Conservation (phyloP, 2,329 filamentous ascomycete species). For the Ophioceras dolichostomum region DNA sequence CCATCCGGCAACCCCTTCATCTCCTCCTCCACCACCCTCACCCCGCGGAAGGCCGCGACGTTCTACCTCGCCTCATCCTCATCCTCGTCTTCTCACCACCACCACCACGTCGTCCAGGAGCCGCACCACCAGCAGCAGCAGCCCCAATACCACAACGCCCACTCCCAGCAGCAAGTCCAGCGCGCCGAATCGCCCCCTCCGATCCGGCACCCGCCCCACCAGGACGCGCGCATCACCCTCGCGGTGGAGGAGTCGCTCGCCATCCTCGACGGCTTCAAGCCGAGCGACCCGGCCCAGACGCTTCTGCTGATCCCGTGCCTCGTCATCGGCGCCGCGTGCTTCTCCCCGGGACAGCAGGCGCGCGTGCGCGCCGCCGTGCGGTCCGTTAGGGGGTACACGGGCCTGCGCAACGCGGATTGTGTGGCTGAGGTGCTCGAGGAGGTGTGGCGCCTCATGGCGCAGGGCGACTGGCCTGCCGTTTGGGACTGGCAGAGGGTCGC, state of each 20-base stretch:
- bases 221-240: constrained; percentile 37
- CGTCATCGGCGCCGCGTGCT: constrained; percentile 48
- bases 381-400: constrained; percentile 44
- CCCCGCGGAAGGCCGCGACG: constrained; percentile 6
- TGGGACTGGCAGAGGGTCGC: constrained; percentile 56
- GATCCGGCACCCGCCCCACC: constrained; percentile 31
- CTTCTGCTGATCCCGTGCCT: constrained; percentile 48
- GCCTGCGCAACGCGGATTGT: constrained; percentile 44
- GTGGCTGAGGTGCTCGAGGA: constrained; percentile 41
- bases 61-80: constrained; percentile 5
- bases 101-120: not conserved
- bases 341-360: constrained; percentile 37
- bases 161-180: not conserved
- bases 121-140: constrained; percentile 3
- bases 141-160: not conserved
- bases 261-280: constrained; percentile 41
- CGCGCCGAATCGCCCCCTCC: constrained; percentile 31
- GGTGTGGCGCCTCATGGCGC: constrained; percentile 47
- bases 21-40: constrained; percentile 5
- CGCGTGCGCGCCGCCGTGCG: constrained; percentile 36
- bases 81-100: constrained; percentile 5
- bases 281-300: constrained; percentile 46
- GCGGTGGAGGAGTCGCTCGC: constrained; percentile 45
- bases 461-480: constrained; percentile 41
- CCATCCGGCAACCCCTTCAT: constrained; percentile 1